phyloP scores from a whole-genome alignment of 495 filamentous ascomycete species.

The Neurospora sp. region DNA sequence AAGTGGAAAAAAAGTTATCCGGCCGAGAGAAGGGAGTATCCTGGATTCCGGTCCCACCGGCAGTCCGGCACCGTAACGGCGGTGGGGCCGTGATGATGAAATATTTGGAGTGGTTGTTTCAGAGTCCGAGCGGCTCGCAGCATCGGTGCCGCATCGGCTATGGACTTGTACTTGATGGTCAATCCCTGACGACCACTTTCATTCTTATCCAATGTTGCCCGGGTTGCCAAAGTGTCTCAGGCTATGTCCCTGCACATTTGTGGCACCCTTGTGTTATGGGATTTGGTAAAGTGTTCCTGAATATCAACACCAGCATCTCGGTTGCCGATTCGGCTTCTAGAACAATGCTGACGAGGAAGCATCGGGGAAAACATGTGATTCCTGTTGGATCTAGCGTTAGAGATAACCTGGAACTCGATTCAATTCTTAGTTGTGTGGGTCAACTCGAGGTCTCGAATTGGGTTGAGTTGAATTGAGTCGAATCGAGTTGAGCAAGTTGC shows the following conservation, averaged over 20 bases:
- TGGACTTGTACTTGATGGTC: background rate
- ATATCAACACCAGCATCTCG: background rate
- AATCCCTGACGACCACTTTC: background rate
- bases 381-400: background rate
- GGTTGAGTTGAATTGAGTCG: no score
- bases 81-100: background rate
- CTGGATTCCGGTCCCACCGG: background rate
- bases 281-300: background rate
- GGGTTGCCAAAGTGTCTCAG: background rate
- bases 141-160: background rate
- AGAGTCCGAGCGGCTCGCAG: background rate
- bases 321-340: background rate
- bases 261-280: background rate
- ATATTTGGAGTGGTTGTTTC: background rate
- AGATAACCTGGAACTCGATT: no score
- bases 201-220: background rate
- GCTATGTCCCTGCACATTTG: background rate
- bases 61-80: background rate
- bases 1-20: no score
- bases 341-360: background rate
- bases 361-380: background rate
- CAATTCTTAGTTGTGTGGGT: no score
- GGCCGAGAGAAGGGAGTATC: background rate
- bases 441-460: no score
- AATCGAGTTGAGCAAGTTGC: no score